These are phyloP conservation scores for Pythium brachiatum DNA, from an alignment of 352 stramenopile genomes.

Conservation along the genomic window DNA sequence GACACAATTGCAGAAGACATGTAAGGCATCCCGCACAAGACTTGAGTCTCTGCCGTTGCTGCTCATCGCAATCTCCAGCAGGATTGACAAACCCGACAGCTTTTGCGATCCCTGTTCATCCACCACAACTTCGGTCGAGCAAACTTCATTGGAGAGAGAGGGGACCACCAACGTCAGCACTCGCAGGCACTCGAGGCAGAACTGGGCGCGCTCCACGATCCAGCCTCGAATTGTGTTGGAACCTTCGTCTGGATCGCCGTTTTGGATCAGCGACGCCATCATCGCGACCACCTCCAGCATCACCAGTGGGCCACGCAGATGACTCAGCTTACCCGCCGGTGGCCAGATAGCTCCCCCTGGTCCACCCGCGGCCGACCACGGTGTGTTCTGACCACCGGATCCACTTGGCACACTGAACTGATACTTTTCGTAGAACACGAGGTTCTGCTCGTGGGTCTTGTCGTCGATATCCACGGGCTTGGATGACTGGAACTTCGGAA, in stretches of 20 bases:
- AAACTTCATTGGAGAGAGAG: constrained; percentile 68
- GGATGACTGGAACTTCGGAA: constrained; percentile 69
- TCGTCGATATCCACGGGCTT: constrained; percentile 85
- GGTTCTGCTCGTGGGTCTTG: constrained; percentile 79
- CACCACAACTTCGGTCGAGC: constrained; percentile 58
- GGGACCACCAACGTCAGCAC: constrained; percentile 76
- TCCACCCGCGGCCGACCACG: constrained; percentile 56
- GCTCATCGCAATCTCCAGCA: constrained; percentile 78
- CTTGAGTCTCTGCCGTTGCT: constrained; percentile 69
- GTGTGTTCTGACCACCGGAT: constrained; percentile 34
- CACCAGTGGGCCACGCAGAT: constrained; percentile 73
- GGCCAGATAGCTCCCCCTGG: constrained; percentile 65
- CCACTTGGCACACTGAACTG: constrained; percentile 59
- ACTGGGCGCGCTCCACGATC: constrained; percentile 77
- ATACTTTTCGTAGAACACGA: constrained; percentile 85
- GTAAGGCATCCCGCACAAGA: constrained; percentile 65
- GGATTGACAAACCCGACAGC: constrained; percentile 55
- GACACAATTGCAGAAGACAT: constrained; percentile 84
- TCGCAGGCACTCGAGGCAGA: constrained; percentile 74
- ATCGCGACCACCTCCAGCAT: constrained; percentile 75
- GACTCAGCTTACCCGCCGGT: constrained; percentile 65
- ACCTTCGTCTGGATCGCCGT: constrained; percentile 48
- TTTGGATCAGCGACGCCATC: constrained; percentile 62
- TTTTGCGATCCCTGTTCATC: constrained; percentile 47
- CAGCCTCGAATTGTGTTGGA: constrained; percentile 57